These are phyloP conservation scores for Pelargonium myrrhifolium DNA, from an alignment of 441 rosid genomes.

Conservation along the genomic window DNA sequence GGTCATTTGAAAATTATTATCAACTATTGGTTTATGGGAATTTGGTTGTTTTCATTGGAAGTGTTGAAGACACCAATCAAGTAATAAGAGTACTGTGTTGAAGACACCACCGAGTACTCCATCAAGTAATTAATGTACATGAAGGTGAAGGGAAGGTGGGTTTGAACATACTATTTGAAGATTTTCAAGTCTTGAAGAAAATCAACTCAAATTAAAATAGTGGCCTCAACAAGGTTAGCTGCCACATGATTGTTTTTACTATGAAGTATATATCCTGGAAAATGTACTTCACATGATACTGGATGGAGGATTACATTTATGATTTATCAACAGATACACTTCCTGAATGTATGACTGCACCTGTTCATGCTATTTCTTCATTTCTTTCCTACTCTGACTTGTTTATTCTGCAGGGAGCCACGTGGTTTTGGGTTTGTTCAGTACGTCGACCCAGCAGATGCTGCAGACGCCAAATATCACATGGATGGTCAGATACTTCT, in stretches of 20 bases:
- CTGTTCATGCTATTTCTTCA: not conserved
- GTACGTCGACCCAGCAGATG: constrained; percentile 54
- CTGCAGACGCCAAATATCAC: constrained; percentile 60
- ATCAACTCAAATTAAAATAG: constrained; percentile 33
- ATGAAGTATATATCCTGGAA: constrained; percentile 18
- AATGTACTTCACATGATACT: not conserved
- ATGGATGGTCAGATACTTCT: constrained; percentile 59
- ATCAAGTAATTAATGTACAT: constrained; percentile 44
- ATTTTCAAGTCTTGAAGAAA: constrained; percentile 58
- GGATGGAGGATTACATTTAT: constrained; percentile 13
- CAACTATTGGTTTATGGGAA: constrained; percentile 41
- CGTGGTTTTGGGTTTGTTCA: constrained; percentile 75
- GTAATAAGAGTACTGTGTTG: constrained; percentile 49
- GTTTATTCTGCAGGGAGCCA: constrained; percentile 55
- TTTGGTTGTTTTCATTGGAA: constrained; percentile 72
- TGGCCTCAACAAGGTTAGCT: constrained; percentile 69
- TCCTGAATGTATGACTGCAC: not conserved
- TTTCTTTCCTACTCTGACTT: constrained; percentile 2
- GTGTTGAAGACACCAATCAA: constrained; percentile 67
- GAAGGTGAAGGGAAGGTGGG: constrained; percentile 52
- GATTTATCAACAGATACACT: constrained; percentile 2
- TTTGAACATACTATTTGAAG: constrained; percentile 47
- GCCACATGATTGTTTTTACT: constrained; percentile 31
- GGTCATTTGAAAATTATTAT: constrained; percentile 24
- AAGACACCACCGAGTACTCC: constrained; percentile 37